These are phyloP conservation scores for Sicyos baderoa DNA, from an alignment of 306 rosid genomes.

Conservation along the genomic window DNA sequence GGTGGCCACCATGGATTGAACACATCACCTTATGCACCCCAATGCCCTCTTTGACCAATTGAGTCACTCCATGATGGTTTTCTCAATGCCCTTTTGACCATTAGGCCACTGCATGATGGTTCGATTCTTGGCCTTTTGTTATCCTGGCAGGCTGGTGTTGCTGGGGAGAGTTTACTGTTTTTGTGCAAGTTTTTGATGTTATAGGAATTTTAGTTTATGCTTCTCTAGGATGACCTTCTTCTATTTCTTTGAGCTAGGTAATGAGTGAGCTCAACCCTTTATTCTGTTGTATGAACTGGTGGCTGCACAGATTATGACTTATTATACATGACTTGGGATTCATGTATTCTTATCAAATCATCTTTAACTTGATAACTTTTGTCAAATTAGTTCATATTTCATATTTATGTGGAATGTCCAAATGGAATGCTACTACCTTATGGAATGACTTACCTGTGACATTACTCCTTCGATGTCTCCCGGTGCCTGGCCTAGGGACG, in stretches of 20 bases:
- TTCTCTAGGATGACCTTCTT: not conserved
- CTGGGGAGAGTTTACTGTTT: not conserved
- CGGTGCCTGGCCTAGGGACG: too few relatives aligned
- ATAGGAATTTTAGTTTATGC: not conserved
- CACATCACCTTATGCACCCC: too few relatives aligned
- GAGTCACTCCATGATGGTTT: too few relatives aligned
- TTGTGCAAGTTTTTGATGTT: not conserved
- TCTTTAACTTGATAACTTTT: not conserved
- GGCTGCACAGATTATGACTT: not conserved
- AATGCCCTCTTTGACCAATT: too few relatives aligned
- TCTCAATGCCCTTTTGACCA: too few relatives aligned
- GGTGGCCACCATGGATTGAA: too few relatives aligned
- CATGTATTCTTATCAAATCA: not conserved
- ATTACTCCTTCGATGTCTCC: too few relatives aligned
- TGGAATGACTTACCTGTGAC: too few relatives aligned
- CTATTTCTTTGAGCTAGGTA: not conserved
- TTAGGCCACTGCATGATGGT: too few relatives aligned
- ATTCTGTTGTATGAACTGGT: not conserved
- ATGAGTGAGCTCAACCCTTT: constrained; percentile 1
- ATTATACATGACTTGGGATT: not conserved
- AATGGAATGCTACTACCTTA: too few relatives aligned
- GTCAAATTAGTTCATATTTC: not conserved
- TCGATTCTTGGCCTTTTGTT: not conserved
- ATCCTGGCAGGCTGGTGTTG: not conserved
- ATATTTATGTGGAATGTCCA: not conserved